Conservation (phyloP, 129 eudicot genomes). For the Arctium minus region DNA sequence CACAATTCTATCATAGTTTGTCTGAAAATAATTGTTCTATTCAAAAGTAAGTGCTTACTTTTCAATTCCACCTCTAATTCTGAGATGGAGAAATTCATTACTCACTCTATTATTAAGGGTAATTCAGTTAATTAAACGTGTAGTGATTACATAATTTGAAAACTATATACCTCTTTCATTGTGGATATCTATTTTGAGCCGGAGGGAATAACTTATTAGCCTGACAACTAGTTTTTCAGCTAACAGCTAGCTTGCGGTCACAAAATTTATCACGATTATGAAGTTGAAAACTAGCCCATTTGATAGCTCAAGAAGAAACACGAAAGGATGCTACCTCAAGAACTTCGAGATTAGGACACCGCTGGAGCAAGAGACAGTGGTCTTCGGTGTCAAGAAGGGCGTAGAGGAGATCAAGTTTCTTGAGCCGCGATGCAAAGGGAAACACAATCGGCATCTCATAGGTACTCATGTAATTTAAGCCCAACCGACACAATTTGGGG, state of each 20-base stretch:
- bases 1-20: too few species aligned
- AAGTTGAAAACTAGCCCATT: not conserved
- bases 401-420: constrained; percentile 70
- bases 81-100: too few species aligned
- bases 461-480: constrained; percentile 57
- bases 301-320: not conserved
- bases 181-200: too few species aligned
- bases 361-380: constrained; percentile 48
- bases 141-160: too few species aligned
- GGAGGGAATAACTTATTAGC: too few species aligned
- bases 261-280: not conserved
- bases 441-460: constrained; percentile 58
- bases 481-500: constrained; percentile 50
- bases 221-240: not conserved
- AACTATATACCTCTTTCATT: too few species aligned
- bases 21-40: too few species aligned
- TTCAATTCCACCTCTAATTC: too few species aligned
- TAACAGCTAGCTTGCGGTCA: not conserved
- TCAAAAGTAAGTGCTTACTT: too few species aligned
- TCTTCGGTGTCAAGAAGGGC: constrained; percentile 64
- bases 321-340: constrained; percentile 56
- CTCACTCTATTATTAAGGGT: too few species aligned
- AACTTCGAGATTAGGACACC: constrained; percentile 78
- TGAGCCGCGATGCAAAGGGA: constrained; percentile 56
- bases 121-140: too few species aligned